A percentile compares a stretch with the other conserved stretches of the same genome.
Evolutionary conservation across 2,329 filamentous ascomycete genomes (phyloP).

Genomic region (Blumeriella jaapii): DNA sequence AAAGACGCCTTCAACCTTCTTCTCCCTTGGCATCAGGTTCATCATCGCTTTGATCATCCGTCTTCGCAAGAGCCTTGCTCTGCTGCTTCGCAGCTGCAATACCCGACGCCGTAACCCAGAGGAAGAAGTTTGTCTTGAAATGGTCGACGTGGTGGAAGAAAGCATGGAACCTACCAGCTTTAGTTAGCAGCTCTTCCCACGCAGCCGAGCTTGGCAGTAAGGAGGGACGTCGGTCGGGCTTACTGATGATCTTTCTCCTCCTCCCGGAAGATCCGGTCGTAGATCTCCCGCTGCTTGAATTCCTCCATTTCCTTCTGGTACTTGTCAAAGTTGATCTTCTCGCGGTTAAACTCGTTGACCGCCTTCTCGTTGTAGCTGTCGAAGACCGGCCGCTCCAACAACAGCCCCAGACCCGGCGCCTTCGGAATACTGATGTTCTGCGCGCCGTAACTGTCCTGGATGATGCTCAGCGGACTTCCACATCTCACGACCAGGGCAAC

Average conservation of each 20-base stretch:
- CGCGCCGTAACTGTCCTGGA: constrained; percentile 61
- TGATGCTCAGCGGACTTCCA: constrained; percentile 60
- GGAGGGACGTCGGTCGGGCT: constrained; percentile 30
- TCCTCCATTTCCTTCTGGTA: constrained; percentile 69
- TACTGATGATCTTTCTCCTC: constrained; percentile 82
- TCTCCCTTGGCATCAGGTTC: constrained; percentile 29
- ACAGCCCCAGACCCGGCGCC: constrained; percentile 75
- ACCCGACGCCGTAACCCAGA: constrained; percentile 63
- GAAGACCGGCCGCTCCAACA: constrained; percentile 87
- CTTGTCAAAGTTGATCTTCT: constrained; percentile 66
- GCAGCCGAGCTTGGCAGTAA: neutral
- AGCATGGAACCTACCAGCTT: constrained; percentile 49
- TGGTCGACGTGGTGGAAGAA: constrained; percentile 75
- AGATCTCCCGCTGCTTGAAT: constrained; percentile 90
- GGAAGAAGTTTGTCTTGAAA: constrained; percentile 59
- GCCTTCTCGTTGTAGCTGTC: constrained; percentile 74
- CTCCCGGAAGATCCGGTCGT: constrained; percentile 79
- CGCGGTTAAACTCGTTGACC: constrained; percentile 47
- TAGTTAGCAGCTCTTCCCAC: no score
- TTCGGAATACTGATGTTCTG: constrained; percentile 82
- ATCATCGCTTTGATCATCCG: constrained; percentile 36
- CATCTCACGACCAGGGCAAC: constrained; percentile 74
- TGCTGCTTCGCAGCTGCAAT: constrained; percentile 47
- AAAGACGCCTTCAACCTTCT: constrained; percentile 17
- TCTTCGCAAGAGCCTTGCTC: constrained; percentile 33